A percentile compares a stretch with the other conserved stretches of the same genome.
These are phyloP conservation scores for Xylaria sp. DNA, from an alignment of 2,329 filamentous ascomycete genomes.

Conservation along the genomic window DNA sequence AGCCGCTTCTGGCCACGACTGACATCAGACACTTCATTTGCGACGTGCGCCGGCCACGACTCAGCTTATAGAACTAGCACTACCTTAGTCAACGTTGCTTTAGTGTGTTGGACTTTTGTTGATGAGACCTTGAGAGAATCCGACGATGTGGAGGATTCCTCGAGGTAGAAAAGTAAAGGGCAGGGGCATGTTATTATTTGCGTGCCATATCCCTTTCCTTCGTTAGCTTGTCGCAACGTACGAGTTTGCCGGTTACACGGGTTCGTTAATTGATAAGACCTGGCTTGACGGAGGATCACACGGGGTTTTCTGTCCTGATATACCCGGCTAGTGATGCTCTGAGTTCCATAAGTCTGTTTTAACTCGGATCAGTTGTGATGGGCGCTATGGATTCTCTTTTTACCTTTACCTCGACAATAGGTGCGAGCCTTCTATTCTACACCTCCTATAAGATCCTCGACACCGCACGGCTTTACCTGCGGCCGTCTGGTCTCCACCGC, in stretches of 20 bases:
- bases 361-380: background rate
- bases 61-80: background rate
- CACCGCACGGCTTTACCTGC: constrained; percentile 28
- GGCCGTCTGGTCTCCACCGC: constrained; percentile 26
- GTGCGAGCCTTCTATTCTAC: constrained; percentile 29
- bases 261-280: background rate
- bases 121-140: background rate
- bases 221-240: background rate
- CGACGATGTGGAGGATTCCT: background rate
- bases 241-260: background rate
- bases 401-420: constrained; percentile 24
- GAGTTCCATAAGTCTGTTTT: background rate
- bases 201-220: background rate
- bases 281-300: background rate
- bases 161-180: background rate
- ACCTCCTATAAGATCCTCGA: constrained; percentile 19
- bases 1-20: constrained; percentile 19
- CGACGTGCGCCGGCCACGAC: background rate
- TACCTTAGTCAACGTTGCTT: constrained; percentile 1
- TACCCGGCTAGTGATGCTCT: background rate
- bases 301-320: background rate
- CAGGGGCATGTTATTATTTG: background rate
- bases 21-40: constrained; percentile 13
- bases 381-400: constrained; percentile 15
- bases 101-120: background rate